Conservation (phyloP, 2,329 filamentous ascomycete genomes). For the Colletotrichum siamense region DNA sequence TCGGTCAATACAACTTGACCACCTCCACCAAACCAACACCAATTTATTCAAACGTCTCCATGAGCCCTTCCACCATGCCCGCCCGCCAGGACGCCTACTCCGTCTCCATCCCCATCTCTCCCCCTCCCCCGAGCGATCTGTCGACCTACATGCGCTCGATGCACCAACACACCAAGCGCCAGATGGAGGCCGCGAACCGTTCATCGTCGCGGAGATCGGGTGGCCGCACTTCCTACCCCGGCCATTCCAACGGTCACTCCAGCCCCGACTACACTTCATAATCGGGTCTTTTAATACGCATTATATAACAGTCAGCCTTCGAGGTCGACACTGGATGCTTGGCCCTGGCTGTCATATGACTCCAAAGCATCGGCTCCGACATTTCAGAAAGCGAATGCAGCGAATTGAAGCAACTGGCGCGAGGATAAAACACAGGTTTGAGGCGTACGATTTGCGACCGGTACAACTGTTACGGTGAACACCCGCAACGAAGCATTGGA, state of each 20-base stretch:
- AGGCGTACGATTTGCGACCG: background rate
- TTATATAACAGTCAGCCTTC: background rate
- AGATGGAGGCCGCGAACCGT: conserved; percentile 64
- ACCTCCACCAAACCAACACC: background rate
- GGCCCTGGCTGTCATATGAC: background rate
- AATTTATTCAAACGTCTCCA: background rate
- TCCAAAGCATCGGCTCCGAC: too few relatives aligned
- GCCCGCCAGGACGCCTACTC: conserved; percentile 39
- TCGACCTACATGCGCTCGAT: conserved; percentile 65
- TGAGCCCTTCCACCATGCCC: conserved; percentile 38
- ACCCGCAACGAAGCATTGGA: background rate
- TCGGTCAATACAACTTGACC: background rate
- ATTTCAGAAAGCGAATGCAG: background rate
- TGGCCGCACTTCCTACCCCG: conserved; percentile 18
- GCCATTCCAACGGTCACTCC: conserved; percentile 33
- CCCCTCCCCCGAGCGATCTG: conserved; percentile 50
- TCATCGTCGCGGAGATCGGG: conserved; percentile 37
- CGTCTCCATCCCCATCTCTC: conserved; percentile 40
- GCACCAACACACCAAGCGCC: conserved; percentile 69
- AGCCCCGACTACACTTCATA: conserved; percentile 7
- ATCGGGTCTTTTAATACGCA: background rate
- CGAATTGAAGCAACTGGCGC: background rate
- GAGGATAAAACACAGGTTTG: background rate
- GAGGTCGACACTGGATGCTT: fast-evolving
- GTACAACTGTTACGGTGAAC: background rate